phyloP scores from a whole-genome alignment of 192 early-diverging fungal species.

The Geranomyces variabilis region DNA sequence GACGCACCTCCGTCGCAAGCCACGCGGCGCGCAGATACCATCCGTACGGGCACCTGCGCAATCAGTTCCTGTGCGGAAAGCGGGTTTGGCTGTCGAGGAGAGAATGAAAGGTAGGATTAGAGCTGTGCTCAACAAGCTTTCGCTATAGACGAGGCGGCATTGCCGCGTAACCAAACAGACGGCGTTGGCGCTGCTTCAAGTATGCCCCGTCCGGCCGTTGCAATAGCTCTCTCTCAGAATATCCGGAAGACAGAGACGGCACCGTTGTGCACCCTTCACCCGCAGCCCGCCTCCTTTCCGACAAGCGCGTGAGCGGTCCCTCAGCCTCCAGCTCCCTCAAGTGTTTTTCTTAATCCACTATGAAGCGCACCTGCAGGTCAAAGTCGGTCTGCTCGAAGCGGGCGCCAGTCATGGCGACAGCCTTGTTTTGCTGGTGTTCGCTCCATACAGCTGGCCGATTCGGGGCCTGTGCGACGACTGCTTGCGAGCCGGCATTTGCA shows the following conservation, averaged over 20 bases:
- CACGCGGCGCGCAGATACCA: slow-evolving; percentile 73
- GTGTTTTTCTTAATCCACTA: neutral
- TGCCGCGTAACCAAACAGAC: too few species aligned
- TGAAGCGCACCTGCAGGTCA: slow-evolving; percentile 66
- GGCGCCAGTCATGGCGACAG: slow-evolving; percentile 71
- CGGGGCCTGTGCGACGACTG: slow-evolving; percentile 63
- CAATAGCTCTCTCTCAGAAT: too few species aligned
- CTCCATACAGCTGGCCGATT: slow-evolving; percentile 82
- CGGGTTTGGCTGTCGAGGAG: slow-evolving; percentile 72
- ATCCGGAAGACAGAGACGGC: too few species aligned
- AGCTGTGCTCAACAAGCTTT: too few species aligned
- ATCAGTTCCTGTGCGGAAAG: slow-evolving; percentile 91
- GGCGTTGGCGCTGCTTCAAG: too few species aligned
- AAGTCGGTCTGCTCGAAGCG: slow-evolving; percentile 87
- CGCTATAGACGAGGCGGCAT: too few species aligned
- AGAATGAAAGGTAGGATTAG: neutral
- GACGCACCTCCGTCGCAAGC: slow-evolving; percentile 83
- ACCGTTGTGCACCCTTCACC: neutral
- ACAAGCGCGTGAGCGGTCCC: neutral
- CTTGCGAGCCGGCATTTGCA: neutral
- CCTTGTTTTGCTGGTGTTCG: slow-evolving; percentile 70
- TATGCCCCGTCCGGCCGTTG: too few species aligned
- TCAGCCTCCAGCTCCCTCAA: neutral
- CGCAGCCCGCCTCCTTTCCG: neutral
- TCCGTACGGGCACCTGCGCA: slow-evolving; percentile 80